These are phyloP conservation scores for Hymenoscyphus salicellus DNA, from an alignment of 2,329 filamentous ascomycete species.

Conservation along the genomic window DNA sequence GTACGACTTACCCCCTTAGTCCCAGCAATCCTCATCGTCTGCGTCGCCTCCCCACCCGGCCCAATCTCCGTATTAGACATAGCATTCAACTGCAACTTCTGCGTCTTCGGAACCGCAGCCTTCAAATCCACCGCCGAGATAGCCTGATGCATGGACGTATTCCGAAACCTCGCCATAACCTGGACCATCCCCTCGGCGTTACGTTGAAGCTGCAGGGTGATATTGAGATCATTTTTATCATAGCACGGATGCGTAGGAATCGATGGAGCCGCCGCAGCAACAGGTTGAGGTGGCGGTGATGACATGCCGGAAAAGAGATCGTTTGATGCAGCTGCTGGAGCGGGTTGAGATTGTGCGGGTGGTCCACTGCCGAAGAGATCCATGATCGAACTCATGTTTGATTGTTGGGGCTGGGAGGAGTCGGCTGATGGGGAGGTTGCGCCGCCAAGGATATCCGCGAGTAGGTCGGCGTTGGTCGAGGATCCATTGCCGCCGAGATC, in stretches of 20 bases:
- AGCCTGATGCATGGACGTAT: constrained; percentile 61
- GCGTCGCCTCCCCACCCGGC: constrained; percentile 78
- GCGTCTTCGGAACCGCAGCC: constrained; percentile 92
- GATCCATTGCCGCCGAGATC: constrained; percentile 73
- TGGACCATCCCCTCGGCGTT: constrained; percentile 77
- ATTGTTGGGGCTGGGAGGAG: constrained; percentile 53
- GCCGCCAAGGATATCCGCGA: constrained; percentile 87
- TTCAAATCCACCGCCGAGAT: constrained; percentile 80
- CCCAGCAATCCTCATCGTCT: constrained; percentile 83
- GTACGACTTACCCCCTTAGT: constrained; percentile 84
- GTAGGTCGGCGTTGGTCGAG: constrained; percentile 76
- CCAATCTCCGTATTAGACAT: constrained; percentile 79
- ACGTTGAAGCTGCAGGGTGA: constrained; percentile 81
- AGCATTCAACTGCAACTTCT: constrained; percentile 86
- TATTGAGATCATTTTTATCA: constrained; percentile 76
- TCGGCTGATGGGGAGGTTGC: constrained; percentile 49
- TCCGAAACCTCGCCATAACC: constrained; percentile 79
- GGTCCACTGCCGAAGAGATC: constrained; percentile 68
- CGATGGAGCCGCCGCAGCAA: constrained; percentile 39
- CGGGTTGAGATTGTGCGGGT: constrained; percentile 46
- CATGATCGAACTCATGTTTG: constrained; percentile 74
- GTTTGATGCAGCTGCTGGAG: constrained; percentile 42
- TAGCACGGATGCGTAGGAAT: constrained; percentile 70
- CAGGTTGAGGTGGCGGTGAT: constrained; percentile 49
- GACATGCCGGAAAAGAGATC: constrained; percentile 51